Percentiles rank a stretch among this genome's conserved stretches.
Conservation (phyloP, 176 grass and related monocot species). For the Oryza punctata region DNA sequence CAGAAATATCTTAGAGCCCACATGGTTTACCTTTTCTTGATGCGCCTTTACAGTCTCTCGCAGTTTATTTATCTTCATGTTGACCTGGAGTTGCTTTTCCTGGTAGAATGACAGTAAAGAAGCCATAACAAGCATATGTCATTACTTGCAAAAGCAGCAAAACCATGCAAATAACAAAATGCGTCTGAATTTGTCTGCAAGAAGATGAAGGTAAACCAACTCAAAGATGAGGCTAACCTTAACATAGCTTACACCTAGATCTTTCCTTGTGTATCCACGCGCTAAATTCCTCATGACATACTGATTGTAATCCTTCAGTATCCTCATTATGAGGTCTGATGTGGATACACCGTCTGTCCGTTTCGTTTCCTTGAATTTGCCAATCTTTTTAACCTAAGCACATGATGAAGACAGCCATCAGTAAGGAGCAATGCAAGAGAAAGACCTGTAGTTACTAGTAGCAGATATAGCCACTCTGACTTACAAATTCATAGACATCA, state of each 20-base stretch:
- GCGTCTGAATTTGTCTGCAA: neutral
- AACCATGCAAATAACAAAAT: slow-evolving; percentile 1
- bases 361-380: slow-evolving; percentile 99
- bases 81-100: slow-evolving; percentile 96
- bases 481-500: slow-evolving; percentile 95
- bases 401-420: neutral
- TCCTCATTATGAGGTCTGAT: slow-evolving; percentile 99
- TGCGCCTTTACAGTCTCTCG: slow-evolving; percentile 88
- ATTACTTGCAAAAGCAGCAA: slow-evolving; percentile 13
- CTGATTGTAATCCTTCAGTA: slow-evolving; percentile 96
- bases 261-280: slow-evolving; percentile 90
- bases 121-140: slow-evolving; percentile 18
- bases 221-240: slow-evolving; percentile 60
- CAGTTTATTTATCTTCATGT: slow-evolving; percentile 95
- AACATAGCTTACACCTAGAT: slow-evolving; percentile 96
- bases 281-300: slow-evolving; percentile 98
- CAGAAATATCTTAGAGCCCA: neutral
- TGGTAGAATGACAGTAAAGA: slow-evolving; percentile 36
- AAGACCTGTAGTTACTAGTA: neutral
- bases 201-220: neutral
- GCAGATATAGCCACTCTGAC: slow-evolving; percentile 15
- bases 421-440: slow-evolving; percentile 8
- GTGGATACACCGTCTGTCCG: slow-evolving; percentile 89
- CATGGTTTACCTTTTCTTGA: slow-evolving; percentile 76
- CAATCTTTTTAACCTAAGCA: slow-evolving; percentile 82